Evolutionary conservation across 805 yeast genomes (phyloP).

Genomic region (Starmerella asiatica): DNA sequence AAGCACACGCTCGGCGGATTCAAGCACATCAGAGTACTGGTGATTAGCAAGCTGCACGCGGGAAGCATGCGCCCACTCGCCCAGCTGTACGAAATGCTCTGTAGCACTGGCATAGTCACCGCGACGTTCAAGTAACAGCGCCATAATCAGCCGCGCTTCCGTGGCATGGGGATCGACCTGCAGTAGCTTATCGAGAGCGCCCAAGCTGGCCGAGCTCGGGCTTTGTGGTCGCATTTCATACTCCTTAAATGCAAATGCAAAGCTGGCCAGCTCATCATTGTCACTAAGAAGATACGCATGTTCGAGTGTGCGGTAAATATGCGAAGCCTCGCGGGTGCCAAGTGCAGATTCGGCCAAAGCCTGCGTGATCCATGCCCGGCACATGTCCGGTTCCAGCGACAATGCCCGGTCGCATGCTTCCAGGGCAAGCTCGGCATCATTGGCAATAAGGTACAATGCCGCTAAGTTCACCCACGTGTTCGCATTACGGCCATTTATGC

Average conservation of each 20-base stretch:
- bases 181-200: conserved; percentile 42
- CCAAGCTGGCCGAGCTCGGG: conserved; percentile 21
- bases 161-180: conserved; percentile 29
- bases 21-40: conserved; percentile 46
- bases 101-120: conserved; percentile 47
- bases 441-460: conserved; percentile 50
- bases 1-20: conserved; percentile 24
- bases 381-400: conserved; percentile 63
- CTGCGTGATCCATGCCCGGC: conserved; percentile 74
- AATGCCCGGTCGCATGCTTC: conserved; percentile 63
- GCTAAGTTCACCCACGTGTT: conserved; percentile 74
- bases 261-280: conserved; percentile 49
- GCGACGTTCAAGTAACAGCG: conserved; percentile 46
- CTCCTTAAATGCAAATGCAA: conserved; percentile 51
- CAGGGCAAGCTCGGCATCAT: conserved; percentile 59
- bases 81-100: conserved; percentile 8
- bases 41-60: conserved; percentile 52
- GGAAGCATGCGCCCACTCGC: conserved; percentile 38
- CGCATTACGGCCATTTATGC: conserved; percentile 54
- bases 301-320: conserved; percentile 43
- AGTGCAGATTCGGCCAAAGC: conserved; percentile 39
- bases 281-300: conserved; percentile 74
- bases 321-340: conserved; percentile 31
- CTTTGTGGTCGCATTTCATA: conserved; percentile 1
- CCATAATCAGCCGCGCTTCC: conserved; percentile 23